A percentile compares a stretch with the other conserved stretches of the same genome.
phyloP scores from a whole-genome alignment of 106 monocot genomes.

The Cymbidium sinense region DNA sequence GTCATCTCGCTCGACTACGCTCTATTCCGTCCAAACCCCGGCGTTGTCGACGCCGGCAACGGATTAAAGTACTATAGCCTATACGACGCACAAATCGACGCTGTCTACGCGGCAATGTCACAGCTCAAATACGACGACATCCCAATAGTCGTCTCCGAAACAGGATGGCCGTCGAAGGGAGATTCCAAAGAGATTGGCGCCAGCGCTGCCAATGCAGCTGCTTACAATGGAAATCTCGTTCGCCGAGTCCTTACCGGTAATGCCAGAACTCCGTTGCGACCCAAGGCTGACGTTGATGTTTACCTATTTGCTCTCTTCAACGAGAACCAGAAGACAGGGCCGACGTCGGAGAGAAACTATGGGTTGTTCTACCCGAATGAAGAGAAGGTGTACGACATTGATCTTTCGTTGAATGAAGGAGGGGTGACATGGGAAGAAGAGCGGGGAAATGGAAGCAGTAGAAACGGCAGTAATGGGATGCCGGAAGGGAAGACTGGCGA shows the following conservation, averaged over 20 bases:
- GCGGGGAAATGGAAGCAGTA: constrained; percentile 8
- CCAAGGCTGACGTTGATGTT: constrained; percentile 55
- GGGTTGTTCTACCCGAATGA: constrained; percentile 80
- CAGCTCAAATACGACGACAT: constrained; percentile 45
- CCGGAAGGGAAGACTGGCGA: constrained; percentile 25
- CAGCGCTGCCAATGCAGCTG: constrained; percentile 48
- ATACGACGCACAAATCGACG: constrained; percentile 87
- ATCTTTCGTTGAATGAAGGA: constrained; percentile 30
- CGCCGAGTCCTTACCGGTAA: constrained; percentile 62
- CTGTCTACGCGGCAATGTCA: constrained; percentile 64
- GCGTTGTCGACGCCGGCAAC: constrained; percentile 45
- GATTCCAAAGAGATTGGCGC: constrained; percentile 66
- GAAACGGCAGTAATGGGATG: neutral
- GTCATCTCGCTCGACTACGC: constrained; percentile 86
- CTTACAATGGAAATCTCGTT: constrained; percentile 71
- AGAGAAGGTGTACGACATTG: constrained; percentile 74
- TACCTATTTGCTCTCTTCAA: constrained; percentile 91
- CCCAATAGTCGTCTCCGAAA: constrained; percentile 61
- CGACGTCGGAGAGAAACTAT: constrained; percentile 87
- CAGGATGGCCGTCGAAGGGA: constrained; percentile 84
- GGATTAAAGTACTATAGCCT: constrained; percentile 63
- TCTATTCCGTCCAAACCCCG: constrained; percentile 74
- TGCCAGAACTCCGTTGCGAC: constrained; percentile 59
- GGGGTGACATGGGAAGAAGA: constrained; percentile 20
- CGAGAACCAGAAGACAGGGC: constrained; percentile 89